Conservation (phyloP, 495 filamentous ascomycete species). For the Jackrogersella minutella region DNA sequence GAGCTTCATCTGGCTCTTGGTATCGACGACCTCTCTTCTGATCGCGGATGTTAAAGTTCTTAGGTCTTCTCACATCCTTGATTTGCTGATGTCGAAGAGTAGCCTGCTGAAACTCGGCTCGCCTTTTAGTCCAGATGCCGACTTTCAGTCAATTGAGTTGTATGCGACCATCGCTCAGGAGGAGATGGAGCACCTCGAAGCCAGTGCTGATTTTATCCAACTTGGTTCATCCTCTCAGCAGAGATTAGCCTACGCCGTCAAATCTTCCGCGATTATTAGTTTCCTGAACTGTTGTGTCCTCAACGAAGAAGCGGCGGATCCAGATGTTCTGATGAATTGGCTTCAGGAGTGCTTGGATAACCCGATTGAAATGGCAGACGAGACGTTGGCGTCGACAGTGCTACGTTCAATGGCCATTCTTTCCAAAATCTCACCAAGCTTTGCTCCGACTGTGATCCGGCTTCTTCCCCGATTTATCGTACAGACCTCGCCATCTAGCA, state of each 20-base stretch:
- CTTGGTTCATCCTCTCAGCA: conserved; percentile 89
- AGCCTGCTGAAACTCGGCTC: conserved; percentile 49
- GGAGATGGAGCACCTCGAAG: conserved; percentile 85
- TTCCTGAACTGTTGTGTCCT: conserved; percentile 85
- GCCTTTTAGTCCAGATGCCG: conserved; percentile 52
- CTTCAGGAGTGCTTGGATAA: conserved; percentile 80
- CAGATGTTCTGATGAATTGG: conserved; percentile 85
- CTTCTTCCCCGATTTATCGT: conserved; percentile 84
- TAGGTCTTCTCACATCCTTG: conserved; percentile 71
- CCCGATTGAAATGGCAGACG: conserved; percentile 79
- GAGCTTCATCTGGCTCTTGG: conserved; percentile 83
- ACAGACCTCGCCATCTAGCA: conserved; percentile 71
- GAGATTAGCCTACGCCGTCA: conserved; percentile 82
- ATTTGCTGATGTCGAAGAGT: conserved; percentile 71
- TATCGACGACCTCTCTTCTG: conserved; percentile 77
- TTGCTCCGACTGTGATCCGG: conserved; percentile 79
- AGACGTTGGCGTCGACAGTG: conserved; percentile 74
- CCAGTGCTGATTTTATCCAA: conserved; percentile 85
- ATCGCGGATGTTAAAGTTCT: conserved; percentile 66
- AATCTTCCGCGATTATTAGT: conserved; percentile 79
- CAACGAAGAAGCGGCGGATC: conserved; percentile 79
- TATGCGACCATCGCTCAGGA: conserved; percentile 79
- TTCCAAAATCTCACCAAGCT: conserved; percentile 72
- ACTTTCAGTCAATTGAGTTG: conserved; percentile 68
- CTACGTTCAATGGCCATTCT: conserved; percentile 84